Conservation (phyloP, 1,284 basidiomycete genomes). For the Apiotrichum gracile region DNA sequence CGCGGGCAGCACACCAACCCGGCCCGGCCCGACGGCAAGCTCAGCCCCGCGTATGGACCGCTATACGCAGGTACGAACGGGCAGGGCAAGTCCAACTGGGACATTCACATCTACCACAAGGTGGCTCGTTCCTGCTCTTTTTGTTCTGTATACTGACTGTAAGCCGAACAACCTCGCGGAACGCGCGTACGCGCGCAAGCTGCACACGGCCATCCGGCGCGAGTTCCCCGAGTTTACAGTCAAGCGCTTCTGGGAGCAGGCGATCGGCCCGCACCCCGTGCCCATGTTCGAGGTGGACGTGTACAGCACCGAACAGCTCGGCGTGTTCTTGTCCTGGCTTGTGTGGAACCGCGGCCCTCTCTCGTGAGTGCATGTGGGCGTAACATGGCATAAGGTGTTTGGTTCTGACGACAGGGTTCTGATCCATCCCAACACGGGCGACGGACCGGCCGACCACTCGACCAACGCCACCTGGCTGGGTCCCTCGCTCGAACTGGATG, state of each 20-base stretch:
- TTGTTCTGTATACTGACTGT: neutral
- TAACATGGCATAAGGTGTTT: too few species aligned
- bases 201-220: constrained; percentile 12
- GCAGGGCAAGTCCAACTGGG: constrained; percentile 3
- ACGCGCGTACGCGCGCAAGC: constrained; percentile 4
- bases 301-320: constrained; percentile 61
- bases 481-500: constrained; percentile 54
- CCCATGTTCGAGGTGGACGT: constrained; percentile 66
- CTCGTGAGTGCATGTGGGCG: constrained; percentile 48
- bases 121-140: neutral
- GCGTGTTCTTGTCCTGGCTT: constrained; percentile 60
- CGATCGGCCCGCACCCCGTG: constrained; percentile 43
- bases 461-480: constrained; percentile 66
- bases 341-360: constrained; percentile 59
- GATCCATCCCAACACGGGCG: constrained; percentile 64
- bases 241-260: constrained; percentile 9
- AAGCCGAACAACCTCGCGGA: constrained; percentile 13
- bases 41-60: constrained; percentile 3
- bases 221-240: constrained; percentile 15
- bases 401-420: too few species aligned
- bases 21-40: constrained; percentile 1
- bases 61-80: neutral
- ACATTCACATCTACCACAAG: constrained; percentile 14
- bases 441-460: constrained; percentile 58
- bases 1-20: constrained; percentile 49